Conservation (phyloP, 2,329 filamentous ascomycete species). For the Botrytis aclada region DNA sequence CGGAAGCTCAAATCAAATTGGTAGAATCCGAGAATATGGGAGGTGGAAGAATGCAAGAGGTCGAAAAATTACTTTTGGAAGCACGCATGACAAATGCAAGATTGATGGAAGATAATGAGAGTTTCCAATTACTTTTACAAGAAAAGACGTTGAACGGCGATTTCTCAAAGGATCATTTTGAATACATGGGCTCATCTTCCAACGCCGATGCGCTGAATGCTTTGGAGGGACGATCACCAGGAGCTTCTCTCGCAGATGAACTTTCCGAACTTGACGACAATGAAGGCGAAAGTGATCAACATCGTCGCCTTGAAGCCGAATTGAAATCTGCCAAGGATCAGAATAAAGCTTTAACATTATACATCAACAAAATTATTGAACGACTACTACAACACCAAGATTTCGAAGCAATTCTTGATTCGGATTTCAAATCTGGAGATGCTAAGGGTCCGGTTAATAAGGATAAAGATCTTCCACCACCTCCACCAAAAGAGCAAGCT, state of each 20-base stretch:
- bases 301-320: constrained; percentile 73
- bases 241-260: constrained; percentile 78
- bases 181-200: constrained; percentile 50
- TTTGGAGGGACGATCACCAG: constrained; percentile 53
- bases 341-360: constrained; percentile 94
- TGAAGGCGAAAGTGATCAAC: constrained; percentile 58
- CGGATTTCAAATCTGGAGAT: constrained; percentile 50
- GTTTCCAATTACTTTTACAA: constrained; percentile 89
- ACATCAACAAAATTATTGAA: constrained; percentile 99
- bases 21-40: constrained; percentile 92
- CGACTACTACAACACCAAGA: constrained; percentile 90
- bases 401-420: constrained; percentile 88
- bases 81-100: constrained; percentile 93
- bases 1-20: constrained; percentile 92
- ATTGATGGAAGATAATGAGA: constrained; percentile 98
- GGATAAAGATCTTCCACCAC: constrained; percentile 83
- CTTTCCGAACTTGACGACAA: constrained; percentile 61
- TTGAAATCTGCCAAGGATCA: constrained; percentile 80
- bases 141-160: constrained; percentile 96
- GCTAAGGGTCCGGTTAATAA: constrained; percentile 32
- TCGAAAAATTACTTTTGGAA: constrained; percentile 88
- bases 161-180: constrained; percentile 75
- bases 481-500: constrained; percentile 50
- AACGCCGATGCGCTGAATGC: constrained; percentile 64
- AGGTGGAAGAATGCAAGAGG: constrained; percentile 79